These are phyloP conservation scores for Blumeriella jaapii DNA, from an alignment of 2,329 filamentous ascomycete species.

Conservation along the genomic window DNA sequence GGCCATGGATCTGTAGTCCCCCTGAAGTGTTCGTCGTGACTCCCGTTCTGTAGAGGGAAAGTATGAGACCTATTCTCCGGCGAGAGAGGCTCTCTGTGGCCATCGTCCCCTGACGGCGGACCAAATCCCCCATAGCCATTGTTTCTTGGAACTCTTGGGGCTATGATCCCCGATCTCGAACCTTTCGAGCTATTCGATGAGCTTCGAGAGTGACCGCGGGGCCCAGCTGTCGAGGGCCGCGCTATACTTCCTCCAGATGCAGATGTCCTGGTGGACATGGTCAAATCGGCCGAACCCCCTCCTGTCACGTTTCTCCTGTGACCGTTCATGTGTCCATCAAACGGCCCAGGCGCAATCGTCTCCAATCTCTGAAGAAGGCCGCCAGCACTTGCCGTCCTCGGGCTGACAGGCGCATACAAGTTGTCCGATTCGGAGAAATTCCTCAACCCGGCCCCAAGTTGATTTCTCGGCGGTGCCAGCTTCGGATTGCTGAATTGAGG, in stretches of 20 bases:
- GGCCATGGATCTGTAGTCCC: slow-evolving; percentile 15
- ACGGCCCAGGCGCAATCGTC: slow-evolving; percentile 54
- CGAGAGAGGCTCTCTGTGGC: slow-evolving; percentile 30
- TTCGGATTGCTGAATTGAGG: slow-evolving; percentile 39
- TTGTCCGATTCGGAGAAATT: slow-evolving; percentile 27
- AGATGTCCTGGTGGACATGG: slow-evolving; percentile 6
- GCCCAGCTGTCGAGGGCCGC: slow-evolving; percentile 15
- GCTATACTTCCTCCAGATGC: slow-evolving; percentile 9
- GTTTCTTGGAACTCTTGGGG: slow-evolving; percentile 28
- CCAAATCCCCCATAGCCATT: slow-evolving; percentile 50
- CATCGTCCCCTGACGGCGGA: slow-evolving; percentile 30
- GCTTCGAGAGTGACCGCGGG: slow-evolving; percentile 18
- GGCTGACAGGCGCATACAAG: slow-evolving; percentile 38
- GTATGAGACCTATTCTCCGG: slow-evolving; percentile 25
- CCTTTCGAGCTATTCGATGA: slow-evolving; percentile 18
- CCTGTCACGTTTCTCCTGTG: slow-evolving; percentile 22
- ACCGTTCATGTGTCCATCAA: slow-evolving; percentile 35
- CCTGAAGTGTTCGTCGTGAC: slow-evolving; percentile 12
- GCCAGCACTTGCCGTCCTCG: slow-evolving; percentile 31
- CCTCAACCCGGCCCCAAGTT: slow-evolving; percentile 9
- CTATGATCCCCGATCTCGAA: slow-evolving; percentile 13
- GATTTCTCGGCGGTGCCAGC: slow-evolving; percentile 14
- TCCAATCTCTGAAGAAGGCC: slow-evolving; percentile 51
- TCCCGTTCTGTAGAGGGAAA: slow-evolving; percentile 21
- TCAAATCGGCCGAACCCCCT: slow-evolving; percentile 14